A percentile compares a stretch with the other conserved stretches of the same genome.
phyloP scores from a whole-genome alignment of 805 yeast genomes.

The Candida pseudofarinosa region DNA sequence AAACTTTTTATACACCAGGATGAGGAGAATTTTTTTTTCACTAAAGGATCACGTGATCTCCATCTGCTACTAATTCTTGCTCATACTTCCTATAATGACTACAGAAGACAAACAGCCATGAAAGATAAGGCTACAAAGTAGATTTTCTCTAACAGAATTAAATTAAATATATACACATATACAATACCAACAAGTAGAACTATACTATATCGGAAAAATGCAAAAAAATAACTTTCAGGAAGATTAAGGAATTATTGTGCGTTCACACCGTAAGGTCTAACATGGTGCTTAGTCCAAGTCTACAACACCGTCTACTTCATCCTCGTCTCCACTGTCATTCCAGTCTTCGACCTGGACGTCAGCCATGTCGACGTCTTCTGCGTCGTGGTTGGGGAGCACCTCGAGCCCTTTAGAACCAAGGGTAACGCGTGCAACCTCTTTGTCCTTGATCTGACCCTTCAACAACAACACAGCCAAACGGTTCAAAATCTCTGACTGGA shows the following conservation, averaged over 20 bases:
- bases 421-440: slow-evolving; percentile 74
- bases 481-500: slow-evolving; percentile 84
- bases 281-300: slow-evolving; percentile 22
- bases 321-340: slow-evolving; percentile 58
- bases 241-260: too few species aligned
- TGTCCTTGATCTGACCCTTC: slow-evolving; percentile 82
- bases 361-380: slow-evolving; percentile 44
- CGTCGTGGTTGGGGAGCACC: slow-evolving; percentile 83
- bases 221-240: neutral
- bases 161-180: neutral
- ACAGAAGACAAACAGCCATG: neutral
- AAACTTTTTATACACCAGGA: neutral
- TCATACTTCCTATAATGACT: neutral
- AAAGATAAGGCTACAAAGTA: too few species aligned
- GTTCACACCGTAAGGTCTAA: too few species aligned
- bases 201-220: neutral
- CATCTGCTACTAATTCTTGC: neutral
- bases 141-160: neutral
- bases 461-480: slow-evolving; percentile 83
- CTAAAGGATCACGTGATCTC: slow-evolving; percentile 2
- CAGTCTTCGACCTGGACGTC: slow-evolving; percentile 58
- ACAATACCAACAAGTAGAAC: neutral
- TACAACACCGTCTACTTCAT: slow-evolving; percentile 25
- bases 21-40: neutral
- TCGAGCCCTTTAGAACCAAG: slow-evolving; percentile 60